Evolutionary conservation across 2,329 filamentous ascomycete genomes (phyloP).

Genomic region (Colletotrichum melonis): DNA sequence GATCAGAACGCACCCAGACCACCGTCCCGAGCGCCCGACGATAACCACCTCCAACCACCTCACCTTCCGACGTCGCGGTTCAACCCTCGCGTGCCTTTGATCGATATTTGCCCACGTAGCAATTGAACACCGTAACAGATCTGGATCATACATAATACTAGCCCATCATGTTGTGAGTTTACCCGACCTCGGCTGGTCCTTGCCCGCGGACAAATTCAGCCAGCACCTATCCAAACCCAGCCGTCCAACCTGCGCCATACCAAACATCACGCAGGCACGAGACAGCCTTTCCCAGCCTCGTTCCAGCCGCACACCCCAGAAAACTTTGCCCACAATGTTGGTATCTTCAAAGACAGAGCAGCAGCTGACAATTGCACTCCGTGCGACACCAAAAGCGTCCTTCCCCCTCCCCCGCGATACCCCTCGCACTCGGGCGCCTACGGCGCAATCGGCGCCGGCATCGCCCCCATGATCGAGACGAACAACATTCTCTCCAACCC

Average conservation of each 20-base stretch:
- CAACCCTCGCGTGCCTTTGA: background rate
- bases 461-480: slow-evolving; percentile 86
- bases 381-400: slow-evolving; percentile 66
- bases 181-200: background rate
- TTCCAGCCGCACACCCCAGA: background rate
- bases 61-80: background rate
- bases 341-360: background rate
- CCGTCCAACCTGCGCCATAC: background rate
- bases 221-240: background rate
- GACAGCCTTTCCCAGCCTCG: background rate
- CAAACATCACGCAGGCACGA: background rate
- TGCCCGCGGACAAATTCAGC: background rate
- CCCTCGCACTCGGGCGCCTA: slow-evolving; percentile 79
- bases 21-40: slow-evolving; percentile 22
- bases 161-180: slow-evolving; percentile 35
- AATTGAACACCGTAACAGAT: background rate
- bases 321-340: background rate
- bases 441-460: slow-evolving; percentile 75
- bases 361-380: slow-evolving; percentile 10
- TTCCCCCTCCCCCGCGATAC: slow-evolving; percentile 89
- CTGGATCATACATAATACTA: slow-evolving; percentile 3
- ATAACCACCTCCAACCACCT: background rate
- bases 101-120: background rate
- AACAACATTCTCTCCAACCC: slow-evolving; percentile 89
- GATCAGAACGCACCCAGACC: background rate